Evolutionary conservation across 164 flowering plant species (phyloP).

Genomic region (Piper longum): DNA sequence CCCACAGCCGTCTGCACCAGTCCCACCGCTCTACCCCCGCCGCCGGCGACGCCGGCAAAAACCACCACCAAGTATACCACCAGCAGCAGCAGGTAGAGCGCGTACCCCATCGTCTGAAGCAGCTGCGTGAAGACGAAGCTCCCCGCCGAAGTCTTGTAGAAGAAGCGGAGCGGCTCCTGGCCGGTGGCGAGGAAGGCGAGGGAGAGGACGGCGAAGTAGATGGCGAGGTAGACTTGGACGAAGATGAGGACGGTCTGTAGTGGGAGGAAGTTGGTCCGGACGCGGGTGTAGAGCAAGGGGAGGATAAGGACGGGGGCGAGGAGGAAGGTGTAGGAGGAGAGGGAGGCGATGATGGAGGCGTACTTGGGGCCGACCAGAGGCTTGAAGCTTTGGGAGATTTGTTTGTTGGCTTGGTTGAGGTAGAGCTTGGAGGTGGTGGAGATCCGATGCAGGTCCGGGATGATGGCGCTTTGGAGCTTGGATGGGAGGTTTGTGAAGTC

Average conservation of each 20-base stretch:
- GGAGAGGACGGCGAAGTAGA: conserved; percentile 81
- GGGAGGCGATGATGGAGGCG: conserved; percentile 49
- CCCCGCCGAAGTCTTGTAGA: conserved; percentile 60
- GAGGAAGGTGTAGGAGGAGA: conserved; percentile 46
- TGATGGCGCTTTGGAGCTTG: conserved; percentile 45
- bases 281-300: conserved; percentile 42
- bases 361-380: conserved; percentile 67
- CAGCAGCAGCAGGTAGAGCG: conserved; percentile 54
- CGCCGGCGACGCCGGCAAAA: conserved; percentile 42
- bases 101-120: conserved; percentile 67
- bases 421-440: conserved; percentile 62
- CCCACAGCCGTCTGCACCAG: conserved; percentile 74
- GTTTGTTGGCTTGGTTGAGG: conserved; percentile 43
- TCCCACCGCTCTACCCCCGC: conserved; percentile 48
- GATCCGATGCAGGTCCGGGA: conserved; percentile 67
- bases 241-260: conserved; percentile 67
- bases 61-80: conserved; percentile 66
- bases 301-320: conserved; percentile 64
- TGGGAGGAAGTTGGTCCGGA: conserved; percentile 64
- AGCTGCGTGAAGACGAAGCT: conserved; percentile 66
- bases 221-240: conserved; percentile 66
- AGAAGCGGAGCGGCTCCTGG: conserved; percentile 64
- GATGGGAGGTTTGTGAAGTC: conserved; percentile 62
- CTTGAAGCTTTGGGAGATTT: conserved; percentile 56
- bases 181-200: conserved; percentile 51